Evolutionary conservation across 768 basidiomycete genomes (phyloP).

Genomic region (Suillus brevipes): DNA sequence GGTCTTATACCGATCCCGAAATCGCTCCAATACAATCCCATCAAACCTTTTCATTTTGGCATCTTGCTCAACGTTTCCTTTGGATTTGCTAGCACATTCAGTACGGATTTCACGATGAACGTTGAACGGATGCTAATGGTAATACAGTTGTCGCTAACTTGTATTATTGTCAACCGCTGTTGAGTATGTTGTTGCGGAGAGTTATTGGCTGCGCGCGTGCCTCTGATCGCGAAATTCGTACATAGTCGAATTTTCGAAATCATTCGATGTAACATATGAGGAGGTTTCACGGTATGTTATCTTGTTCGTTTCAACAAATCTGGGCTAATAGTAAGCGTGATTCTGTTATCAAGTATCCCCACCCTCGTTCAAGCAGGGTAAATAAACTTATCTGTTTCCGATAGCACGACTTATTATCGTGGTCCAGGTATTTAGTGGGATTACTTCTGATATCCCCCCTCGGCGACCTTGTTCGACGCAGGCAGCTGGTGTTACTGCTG

Average conservation of each 20-base stretch:
- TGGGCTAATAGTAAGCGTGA: constrained; percentile 11
- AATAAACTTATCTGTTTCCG: constrained; percentile 8
- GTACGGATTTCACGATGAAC: constrained; percentile 16
- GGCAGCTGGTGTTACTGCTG: constrained; percentile 66
- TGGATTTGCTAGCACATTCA: constrained; percentile 58
- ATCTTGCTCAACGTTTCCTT: constrained; percentile 56
- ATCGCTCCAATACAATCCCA: constrained; percentile 50
- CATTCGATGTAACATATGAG: constrained; percentile 39
- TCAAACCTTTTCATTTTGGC: constrained; percentile 53
- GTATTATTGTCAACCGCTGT: constrained; percentile 81
- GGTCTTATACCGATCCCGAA: constrained; percentile 65
- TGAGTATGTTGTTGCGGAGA: constrained; percentile 47
- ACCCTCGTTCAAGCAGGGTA: constrained; percentile 71
- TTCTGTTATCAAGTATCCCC: constrained; percentile 47
- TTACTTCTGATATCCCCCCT: constrained; percentile 77
- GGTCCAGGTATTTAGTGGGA: constrained; percentile 64
- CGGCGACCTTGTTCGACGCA: constrained; percentile 78
- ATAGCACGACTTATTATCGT: constrained; percentile 5
- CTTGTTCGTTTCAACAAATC: not conserved
- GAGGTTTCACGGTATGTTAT: constrained; percentile 33
- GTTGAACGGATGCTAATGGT: not conserved
- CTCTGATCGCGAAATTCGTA: not conserved
- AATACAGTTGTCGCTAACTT: constrained; percentile 65
- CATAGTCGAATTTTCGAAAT: constrained; percentile 37
- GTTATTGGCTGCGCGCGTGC: not conserved